Evolutionary conservation across 495 filamentous ascomycete species (phyloP), one percentile per base, ranked within the genome.

Genomic region (Neurospora sp.): DNA sequence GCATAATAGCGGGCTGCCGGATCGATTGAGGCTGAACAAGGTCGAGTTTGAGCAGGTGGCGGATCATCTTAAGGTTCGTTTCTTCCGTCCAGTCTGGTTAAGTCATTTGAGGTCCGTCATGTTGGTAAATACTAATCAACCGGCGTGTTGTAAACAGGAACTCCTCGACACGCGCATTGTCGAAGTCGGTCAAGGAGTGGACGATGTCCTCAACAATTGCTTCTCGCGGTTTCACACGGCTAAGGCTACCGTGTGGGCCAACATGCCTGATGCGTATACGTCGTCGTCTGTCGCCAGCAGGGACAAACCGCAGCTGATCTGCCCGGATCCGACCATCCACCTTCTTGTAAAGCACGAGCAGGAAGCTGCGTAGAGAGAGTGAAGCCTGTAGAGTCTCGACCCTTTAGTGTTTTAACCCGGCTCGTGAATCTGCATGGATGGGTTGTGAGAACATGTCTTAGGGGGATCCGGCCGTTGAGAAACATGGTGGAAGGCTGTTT

Each of bases 1-100:
- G 73, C 84, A 86, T 76, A 86, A 86, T 72, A 86, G 85, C 71
- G 86, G 86, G 0, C 75, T 87, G 10, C 86, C 86, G 11, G 81
- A 85, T 71, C 77, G 86, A 5, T 84, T 85, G 44, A 81, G 85
- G 16, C 79, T 81, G 68, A 80, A 86, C 75, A 78, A 80, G 70
- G 78, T 80, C 39, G 84, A 86, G 74, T 83, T 86, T 72, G 71
- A 71, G 39, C 83, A 82, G 48, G 77, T 85, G 31, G 81, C 84
- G 73, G 84, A 86, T 69, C 81, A 79, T 71, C 76, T 87, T 69
- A 83, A 83, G 77, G 80, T 80, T 40, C 1, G 73, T 42, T 20
- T n/a, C 7, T 9, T 39, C 18, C 16, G n/a, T 22, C 40, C 5
- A 41, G 10, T 8, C 2, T 11, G 4, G 4, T 59, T 1, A 27